Percentiles rank a stretch among this genome's conserved stretches.
These are phyloP conservation scores for Fusarium coffeatum DNA, from an alignment of 2,329 filamentous ascomycete genomes.

Conservation along the genomic window DNA sequence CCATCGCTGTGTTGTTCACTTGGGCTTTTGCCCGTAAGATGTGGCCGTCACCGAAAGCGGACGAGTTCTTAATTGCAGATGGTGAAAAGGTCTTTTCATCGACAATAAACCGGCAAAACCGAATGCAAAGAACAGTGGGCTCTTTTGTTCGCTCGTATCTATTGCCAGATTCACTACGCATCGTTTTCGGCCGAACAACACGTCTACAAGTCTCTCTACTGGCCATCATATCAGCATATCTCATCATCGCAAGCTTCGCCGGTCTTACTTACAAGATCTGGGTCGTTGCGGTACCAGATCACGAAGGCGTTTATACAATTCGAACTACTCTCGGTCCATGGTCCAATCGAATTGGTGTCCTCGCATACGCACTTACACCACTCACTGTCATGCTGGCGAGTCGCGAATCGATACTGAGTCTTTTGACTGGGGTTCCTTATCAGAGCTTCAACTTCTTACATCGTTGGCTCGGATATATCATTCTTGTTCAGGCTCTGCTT, in stretches of 20 bases:
- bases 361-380: not conserved
- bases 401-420: not conserved
- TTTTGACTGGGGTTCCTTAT: not conserved
- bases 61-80: not conserved
- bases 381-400: not conserved
- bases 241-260: not conserved
- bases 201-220: not conserved
- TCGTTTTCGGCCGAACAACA: not conserved
- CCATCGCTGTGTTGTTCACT: rapidly evolving
- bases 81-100: not conserved
- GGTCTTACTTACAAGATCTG: not conserved
- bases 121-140: not conserved
- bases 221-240: not conserved
- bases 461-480: slow-evolving; percentile 1
- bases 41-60: not conserved
- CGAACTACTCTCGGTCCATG: not conserved
- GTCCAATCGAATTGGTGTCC: not conserved
- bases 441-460: slow-evolving; percentile 3
- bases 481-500: not conserved
- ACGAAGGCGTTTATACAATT: not conserved
- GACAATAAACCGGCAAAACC: not conserved
- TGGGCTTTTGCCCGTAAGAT: not conserved
- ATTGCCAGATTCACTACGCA: not conserved
- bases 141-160: not conserved
- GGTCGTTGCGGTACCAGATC: not conserved